Evolutionary conservation across 2,329 filamentous ascomycete species (phyloP), one percentile per base, ranked within the genome.

Genomic region (Mollisia scopiformis): DNA sequence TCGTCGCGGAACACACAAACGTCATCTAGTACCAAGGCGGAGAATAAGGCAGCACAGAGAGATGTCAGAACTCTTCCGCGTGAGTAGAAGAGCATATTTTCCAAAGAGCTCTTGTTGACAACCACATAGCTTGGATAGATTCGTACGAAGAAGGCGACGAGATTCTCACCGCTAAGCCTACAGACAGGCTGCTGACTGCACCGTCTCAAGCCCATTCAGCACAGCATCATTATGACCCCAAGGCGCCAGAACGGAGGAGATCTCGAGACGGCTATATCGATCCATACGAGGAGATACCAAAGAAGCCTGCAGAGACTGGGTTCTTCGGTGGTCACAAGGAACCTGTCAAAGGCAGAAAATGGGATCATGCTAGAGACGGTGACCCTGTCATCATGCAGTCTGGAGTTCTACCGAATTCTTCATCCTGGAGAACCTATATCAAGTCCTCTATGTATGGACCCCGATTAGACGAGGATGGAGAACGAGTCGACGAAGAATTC

Each of bases 241-340:
- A 66, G 23, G 60, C 62, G 19, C 57, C 63, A 3, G 28, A 64
- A 6, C 61, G 68, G 33, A 64, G 72, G 62, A 54, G 69, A 21
- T 74, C 71, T 2, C 60, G 66, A 23, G 73, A 75, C 63, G 73
- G 73, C 41, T 75, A 65, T 57, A 57, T 74, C 27, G 70, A 74
- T 41, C 46, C 37, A 11, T 66, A 71, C 39, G 69, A 72, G 10
- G 69, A 64, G n/a, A 58, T 43, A 37, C 67, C 66, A 19, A 70
- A 66, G 55, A 71, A 68, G 53, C 27, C 27, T n/a, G n/a, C n/a
- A 8, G 69, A 73, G 37, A 68, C 66, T 3, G 68, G 71, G 7
- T 70, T 74, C 50, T 75, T 75, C 58, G 69, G 70, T 33, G 69
- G 69, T 2, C 57, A 66, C 58, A 69, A 64, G 55, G 71, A 73